A percentile compares a stretch with the other conserved stretches of the same genome.
Evolutionary conservation across 148 eudicot species (phyloP).

Genomic region (Pharnaceum exiguum): DNA sequence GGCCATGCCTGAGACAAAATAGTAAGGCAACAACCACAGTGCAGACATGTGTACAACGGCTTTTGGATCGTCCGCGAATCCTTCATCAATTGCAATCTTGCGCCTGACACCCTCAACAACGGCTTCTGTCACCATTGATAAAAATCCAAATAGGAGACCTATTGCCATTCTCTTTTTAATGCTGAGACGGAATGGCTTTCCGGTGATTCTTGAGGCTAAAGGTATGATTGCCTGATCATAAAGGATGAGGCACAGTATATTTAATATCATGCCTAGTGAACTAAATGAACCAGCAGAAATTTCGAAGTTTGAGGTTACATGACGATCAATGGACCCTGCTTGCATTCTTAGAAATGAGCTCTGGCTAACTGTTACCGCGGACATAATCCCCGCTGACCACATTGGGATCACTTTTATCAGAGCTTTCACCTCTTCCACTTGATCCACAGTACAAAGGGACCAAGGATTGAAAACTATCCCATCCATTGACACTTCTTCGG

Average conservation of each 20-base stretch:
- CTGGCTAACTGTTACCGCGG: slow-evolving; percentile 28
- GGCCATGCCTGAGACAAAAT: slow-evolving; percentile 33
- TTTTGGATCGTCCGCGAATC: neutral
- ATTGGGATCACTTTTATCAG: slow-evolving; percentile 46
- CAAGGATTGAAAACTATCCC: slow-evolving; percentile 33
- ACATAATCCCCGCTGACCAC: slow-evolving; percentile 58
- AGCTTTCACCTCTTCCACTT: slow-evolving; percentile 62
- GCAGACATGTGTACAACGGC: slow-evolving; percentile 36
- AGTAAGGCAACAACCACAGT: slow-evolving; percentile 48
- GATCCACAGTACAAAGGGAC: slow-evolving; percentile 54
- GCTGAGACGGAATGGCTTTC: slow-evolving; percentile 21
- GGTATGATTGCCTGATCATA: slow-evolving; percentile 41
- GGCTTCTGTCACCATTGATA: slow-evolving; percentile 26
- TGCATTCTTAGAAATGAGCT: slow-evolving; percentile 43
- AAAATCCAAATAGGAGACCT: slow-evolving; percentile 35
- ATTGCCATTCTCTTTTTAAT: slow-evolving; percentile 42
- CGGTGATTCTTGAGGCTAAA: slow-evolving; percentile 25
- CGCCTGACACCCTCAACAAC: slow-evolving; percentile 33
- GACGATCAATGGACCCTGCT: slow-evolving; percentile 47
- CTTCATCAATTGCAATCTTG: slow-evolving; percentile 11
- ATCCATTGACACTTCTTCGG: slow-evolving; percentile 21
- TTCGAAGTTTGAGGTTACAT: slow-evolving; percentile 29
- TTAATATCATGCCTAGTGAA: slow-evolving; percentile 20
- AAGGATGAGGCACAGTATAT: slow-evolving; percentile 35
- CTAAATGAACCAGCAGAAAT: slow-evolving; percentile 51